These are phyloP conservation scores for Stagonosporopsis tanaceti DNA, from an alignment of 2,329 filamentous ascomycete species.

Conservation along the genomic window DNA sequence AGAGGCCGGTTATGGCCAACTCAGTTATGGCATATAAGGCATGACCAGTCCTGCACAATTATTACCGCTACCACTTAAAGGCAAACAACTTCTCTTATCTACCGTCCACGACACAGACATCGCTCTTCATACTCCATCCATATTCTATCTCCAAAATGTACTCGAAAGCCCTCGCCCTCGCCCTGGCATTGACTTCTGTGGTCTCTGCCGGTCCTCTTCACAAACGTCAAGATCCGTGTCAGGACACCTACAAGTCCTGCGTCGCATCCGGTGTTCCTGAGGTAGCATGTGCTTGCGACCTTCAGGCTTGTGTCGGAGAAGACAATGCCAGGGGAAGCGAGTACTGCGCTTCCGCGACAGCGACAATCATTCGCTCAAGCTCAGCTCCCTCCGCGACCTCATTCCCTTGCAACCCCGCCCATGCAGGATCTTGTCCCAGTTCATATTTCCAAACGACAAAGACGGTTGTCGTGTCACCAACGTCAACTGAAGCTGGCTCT, in stretches of 20 bases:
- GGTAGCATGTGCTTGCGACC: conserved; percentile 22
- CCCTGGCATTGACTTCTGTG: conserved; percentile 17
- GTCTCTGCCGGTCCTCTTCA: conserved; percentile 17
- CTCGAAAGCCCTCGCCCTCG: conserved; percentile 14
- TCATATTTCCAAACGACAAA: conserved; percentile 12
- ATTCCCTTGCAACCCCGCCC: conserved; percentile 14
- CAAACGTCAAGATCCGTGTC: conserved; percentile 15
- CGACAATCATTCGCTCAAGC: conserved; percentile 8
- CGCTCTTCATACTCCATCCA: not conserved
- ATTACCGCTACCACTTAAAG: not conserved
- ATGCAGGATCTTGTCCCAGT: conserved; percentile 10
- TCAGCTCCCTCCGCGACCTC: not conserved
- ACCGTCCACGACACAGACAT: too few species aligned
- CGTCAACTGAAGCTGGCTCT: conserved; percentile 9
- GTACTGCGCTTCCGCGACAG: conserved; percentile 23
- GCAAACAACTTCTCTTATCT: not conserved
- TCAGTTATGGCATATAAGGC: conserved; percentile 5
- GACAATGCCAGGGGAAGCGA: conserved; percentile 19
- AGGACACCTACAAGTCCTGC: conserved; percentile 18
- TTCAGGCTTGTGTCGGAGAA: conserved; percentile 18
- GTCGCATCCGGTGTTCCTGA: conserved; percentile 20
- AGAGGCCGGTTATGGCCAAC: not conserved
- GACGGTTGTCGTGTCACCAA: not conserved
- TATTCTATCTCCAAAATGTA: conserved; percentile 15
- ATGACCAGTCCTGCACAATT: not conserved